Base-by-base conservation (phyloP, 352 stramenopile species). In the Phytophthora crassamura region DNA sequence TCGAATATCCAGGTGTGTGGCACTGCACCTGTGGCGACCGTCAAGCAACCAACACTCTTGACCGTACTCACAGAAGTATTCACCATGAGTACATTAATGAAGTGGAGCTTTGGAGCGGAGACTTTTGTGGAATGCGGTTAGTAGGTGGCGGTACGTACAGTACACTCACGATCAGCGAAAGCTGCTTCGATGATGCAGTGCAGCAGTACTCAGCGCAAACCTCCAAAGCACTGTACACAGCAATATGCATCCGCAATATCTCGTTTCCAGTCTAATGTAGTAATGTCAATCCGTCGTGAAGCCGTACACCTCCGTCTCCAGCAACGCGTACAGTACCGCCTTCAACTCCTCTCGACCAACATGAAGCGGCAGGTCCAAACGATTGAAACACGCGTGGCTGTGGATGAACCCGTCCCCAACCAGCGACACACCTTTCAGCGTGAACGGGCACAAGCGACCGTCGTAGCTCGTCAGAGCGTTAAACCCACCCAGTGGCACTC, bases 351-450 rank as follows among this genome's bases (percentile, higher is more conserved):
- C 76, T 43, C 89, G 93, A 1, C 79, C 82, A 22, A 92, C 88
- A 69, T 98, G 98, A 49, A 98, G 61, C 22, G 97, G 96, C 14
- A 99, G 73, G 72, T 99, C 97, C 59, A 99, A 94, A 4, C 79
- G 79, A 34, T 89, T 91, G 59, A 88, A 91, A 47, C 82, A 91
- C 15, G 82, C 78, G 54, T 91, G 82, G 35, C 80, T 79, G 32
- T 73, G 66, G 30, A 86, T 72, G 40, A 78, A 86, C 2, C 75
- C 78, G 34, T 69, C 63, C 9, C 66, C 68, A 7, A 77, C 59
- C 12, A 78, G 57, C 0, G 57, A 55, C 22, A 83, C 60, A 28
- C 56, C 74, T 30, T 83, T 76, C 18, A 90, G 12, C 15, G 74
- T 82, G 41, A 87, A 88, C 32, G 72, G 76, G 35, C 75, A 82